Conservation (phyloP, 371 early-diverging fungal species). For the Mucor velutinosus region DNA sequence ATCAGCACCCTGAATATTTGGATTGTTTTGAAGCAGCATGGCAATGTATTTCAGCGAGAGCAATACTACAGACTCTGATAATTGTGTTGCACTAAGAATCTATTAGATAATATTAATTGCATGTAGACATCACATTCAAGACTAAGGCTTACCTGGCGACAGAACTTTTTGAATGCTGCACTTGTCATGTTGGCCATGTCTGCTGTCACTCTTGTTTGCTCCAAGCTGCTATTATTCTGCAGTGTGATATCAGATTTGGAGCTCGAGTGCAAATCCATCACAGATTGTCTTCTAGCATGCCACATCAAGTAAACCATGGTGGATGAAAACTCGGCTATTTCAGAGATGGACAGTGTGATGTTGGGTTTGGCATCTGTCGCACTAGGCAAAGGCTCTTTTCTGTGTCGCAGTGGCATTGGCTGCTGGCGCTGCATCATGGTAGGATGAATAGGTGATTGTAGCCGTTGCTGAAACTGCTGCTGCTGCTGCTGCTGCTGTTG, state of each 20-base stretch:
- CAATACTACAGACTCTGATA: conserved; percentile 64
- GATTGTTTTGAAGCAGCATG: conserved; percentile 58
- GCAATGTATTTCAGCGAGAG: conserved; percentile 65
- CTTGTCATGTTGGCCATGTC: conserved; percentile 47
- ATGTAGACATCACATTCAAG: not conserved
- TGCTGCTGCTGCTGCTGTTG: conserved; percentile 7
- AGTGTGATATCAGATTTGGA: conserved; percentile 16
- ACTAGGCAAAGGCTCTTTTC: conserved; percentile 32
- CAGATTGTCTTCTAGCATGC: conserved; percentile 53
- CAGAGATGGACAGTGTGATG: conserved; percentile 30
- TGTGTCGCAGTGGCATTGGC: not conserved
- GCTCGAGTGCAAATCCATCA: conserved; percentile 33
- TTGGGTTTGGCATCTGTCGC: conserved; percentile 31
- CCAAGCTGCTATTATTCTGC: conserved; percentile 2
- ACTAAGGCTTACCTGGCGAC: conserved; percentile 41
- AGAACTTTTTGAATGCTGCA: conserved; percentile 56
- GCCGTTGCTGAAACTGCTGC: not conserved
- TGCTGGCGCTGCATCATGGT: not conserved
- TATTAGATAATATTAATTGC: conserved; percentile 2
- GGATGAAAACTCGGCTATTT: conserved; percentile 63
- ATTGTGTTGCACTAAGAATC: conserved; percentile 60
- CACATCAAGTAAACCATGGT: conserved; percentile 66
- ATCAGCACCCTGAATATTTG: conserved; percentile 62
- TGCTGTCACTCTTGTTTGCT: conserved; percentile 28
- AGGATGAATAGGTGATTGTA: conserved; percentile 5